phyloP scores from a whole-genome alignment of 805 yeast species.

The Spathaspora sp. region DNA sequence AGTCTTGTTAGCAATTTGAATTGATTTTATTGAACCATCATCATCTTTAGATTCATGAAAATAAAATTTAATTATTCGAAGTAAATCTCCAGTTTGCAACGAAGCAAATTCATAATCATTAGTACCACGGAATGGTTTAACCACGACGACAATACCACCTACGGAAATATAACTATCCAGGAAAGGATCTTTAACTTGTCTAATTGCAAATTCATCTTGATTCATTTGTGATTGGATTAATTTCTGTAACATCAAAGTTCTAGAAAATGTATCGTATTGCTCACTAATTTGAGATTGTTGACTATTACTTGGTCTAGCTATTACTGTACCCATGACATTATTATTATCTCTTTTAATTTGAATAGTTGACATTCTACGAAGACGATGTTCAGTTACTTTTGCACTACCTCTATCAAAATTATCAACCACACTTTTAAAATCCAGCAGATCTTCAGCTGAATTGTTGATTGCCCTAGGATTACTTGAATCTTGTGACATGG shows the following conservation, averaged over 20 bases:
- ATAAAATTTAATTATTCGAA: constrained; percentile 24
- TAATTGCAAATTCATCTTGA: constrained; percentile 12
- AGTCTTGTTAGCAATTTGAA: constrained; percentile 1
- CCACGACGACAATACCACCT: constrained; percentile 32
- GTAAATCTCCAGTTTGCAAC: constrained; percentile 28
- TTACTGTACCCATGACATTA: constrained; percentile 8
- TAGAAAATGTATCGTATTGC: constrained; percentile 22
- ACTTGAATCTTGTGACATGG: neutral
- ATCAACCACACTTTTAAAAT: constrained; percentile 11
- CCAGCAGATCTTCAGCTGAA: constrained; percentile 7
- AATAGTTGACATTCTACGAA: constrained; percentile 6
- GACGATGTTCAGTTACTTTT: neutral
- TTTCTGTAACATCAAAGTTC: constrained; percentile 24
- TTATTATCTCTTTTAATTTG: constrained; percentile 1
- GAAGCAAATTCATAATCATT: constrained; percentile 16
- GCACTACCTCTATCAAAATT: constrained; percentile 10
- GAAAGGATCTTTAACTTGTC: constrained; percentile 26
- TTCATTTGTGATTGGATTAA: constrained; percentile 15
- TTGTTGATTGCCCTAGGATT: neutral
- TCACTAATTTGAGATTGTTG: constrained; percentile 11
- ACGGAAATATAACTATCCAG: constrained; percentile 19
- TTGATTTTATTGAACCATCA: constrained; percentile 1
- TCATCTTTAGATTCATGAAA: constrained; percentile 9
- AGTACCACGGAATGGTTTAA: constrained; percentile 21
- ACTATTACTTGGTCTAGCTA: constrained; percentile 13